Base-by-base conservation (phyloP, 176 grass and related monocot species). In the Oryza longistaminata region DNA sequence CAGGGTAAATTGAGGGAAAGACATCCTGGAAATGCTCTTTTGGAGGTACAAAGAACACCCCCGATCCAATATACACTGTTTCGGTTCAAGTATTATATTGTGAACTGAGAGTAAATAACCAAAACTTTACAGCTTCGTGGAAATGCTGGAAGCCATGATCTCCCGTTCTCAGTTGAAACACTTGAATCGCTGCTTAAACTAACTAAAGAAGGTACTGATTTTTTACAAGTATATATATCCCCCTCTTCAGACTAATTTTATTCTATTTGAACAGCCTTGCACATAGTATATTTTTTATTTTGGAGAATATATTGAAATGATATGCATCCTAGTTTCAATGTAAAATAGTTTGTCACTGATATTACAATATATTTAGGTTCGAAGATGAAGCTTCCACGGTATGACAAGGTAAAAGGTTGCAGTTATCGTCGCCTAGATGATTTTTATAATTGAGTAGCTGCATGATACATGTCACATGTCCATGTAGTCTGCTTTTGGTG, bases 71-170 rank as follows among this genome's bases (percentile, higher is more conserved):
- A 35, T 22, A 70, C 27, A 39, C 2, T 58, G 9, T 70, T 86
- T 70, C 82, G 49, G 33, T 70, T 71, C 81, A 33, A 76, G 12
- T 77, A 73, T 31, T 92, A 33, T 83, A 80, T 58, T 21, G 26
- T 58, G 25, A 84, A 82, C 33, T 89, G 71, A 81, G 81, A 87
- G 44, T 91, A 35, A 48, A 81, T 75, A 53, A 68, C 50, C 49
- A 78, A 88, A 78, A 73, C 61, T 88, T 76, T 91, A 66, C 87
- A 99, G 96, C 68, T 96, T 75, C 96, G 96, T 64, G 96, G 96
- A 75, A 99, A 99, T 94, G 96, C 96, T 9, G 96, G 96, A 88
- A 99, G 93, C 84, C 96, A 99, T 35, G 93, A 99, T 88, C 91
- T 99, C 50, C 93, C 91, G 46, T 92, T 99, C 76, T 96, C 93